A percentile compares a stretch with the other conserved stretches of the same genome.
Conservation (phyloP, 2,329 filamentous ascomycete species). For the Nemania abortiva region DNA sequence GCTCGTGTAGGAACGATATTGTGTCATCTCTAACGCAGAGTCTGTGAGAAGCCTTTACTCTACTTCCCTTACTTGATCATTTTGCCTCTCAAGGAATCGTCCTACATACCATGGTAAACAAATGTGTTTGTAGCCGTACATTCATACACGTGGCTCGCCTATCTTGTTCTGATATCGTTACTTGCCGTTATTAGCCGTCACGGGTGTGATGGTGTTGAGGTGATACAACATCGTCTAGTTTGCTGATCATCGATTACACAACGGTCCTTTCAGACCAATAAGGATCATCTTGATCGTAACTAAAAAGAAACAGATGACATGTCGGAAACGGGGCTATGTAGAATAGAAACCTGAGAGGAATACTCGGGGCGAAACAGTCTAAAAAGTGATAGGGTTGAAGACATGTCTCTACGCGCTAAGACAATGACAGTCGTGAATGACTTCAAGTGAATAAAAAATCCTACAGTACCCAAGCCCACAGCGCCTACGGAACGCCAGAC, state of each 20-base stretch:
- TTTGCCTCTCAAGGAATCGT: not conserved
- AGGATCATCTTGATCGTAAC: not conserved
- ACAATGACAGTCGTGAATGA: not conserved
- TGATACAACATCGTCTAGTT: not conserved
- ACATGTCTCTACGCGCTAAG: not conserved
- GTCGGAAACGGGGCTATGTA: no score
- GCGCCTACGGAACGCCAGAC: slow-evolving; percentile 22
- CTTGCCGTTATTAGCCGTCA: not conserved
- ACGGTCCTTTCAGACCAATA: not conserved
- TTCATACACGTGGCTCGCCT: not conserved
- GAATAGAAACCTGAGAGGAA: not conserved
- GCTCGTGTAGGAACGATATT: not conserved
- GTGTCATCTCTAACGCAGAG: not conserved
- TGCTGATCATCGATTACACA: not conserved
- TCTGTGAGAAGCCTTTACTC: not conserved
- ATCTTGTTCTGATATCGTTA: not conserved
- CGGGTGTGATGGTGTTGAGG: not conserved
- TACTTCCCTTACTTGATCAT: no score
- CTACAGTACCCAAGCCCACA: slow-evolving; percentile 10
- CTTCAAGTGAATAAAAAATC: not conserved
- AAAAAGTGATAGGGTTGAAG: not conserved
- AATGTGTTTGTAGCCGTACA: not conserved
- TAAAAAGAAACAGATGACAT: not conserved
- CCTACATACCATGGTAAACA: no score
- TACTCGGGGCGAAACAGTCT: no score